Evolutionary conservation across 139 green algal species (phyloP).

Genomic region (Pleodorina starrii): DNA sequence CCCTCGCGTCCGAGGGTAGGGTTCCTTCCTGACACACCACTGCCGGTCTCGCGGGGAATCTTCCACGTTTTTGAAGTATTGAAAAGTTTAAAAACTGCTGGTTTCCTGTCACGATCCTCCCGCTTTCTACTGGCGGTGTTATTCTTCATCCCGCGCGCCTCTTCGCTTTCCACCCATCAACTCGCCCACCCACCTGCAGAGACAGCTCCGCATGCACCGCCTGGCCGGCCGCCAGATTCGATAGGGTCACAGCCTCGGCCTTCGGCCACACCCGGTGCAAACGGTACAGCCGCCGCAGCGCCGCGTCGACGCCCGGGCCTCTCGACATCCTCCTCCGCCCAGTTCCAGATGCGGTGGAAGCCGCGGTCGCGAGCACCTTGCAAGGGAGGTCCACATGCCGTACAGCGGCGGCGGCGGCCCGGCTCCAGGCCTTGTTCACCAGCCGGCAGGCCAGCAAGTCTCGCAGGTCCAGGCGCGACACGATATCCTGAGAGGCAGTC

Average conservation of each 20-base stretch:
- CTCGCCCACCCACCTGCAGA: not conserved
- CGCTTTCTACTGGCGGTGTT: too few species aligned
- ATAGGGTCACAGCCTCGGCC: slow-evolving; percentile 9
- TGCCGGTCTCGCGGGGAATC: too few species aligned
- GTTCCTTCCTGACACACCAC: too few species aligned
- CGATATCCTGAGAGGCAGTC: not conserved
- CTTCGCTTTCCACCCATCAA: too few species aligned
- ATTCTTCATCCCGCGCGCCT: too few species aligned
- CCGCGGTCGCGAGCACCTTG: slow-evolving; percentile 11
- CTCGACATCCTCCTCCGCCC: not conserved
- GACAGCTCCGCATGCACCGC: not conserved
- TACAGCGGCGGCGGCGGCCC: not conserved
- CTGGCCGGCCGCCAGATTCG: slow-evolving; percentile 4
- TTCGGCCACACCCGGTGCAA: not conserved
- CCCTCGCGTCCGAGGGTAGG: too few species aligned
- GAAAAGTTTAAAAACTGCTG: too few species aligned
- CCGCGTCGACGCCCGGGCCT: too few species aligned
- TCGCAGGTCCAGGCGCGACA: not conserved
- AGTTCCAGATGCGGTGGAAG: not conserved
- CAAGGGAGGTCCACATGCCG: slow-evolving; percentile 9
- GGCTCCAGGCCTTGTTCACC: slow-evolving; percentile 11
- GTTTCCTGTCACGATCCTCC: too few species aligned
- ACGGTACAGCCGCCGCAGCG: not conserved
- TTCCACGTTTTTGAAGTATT: too few species aligned
- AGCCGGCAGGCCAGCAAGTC: slow-evolving; percentile 12